Base-by-base conservation (phyloP, 495 filamentous ascomycete species). In the Neurospora sp. region DNA sequence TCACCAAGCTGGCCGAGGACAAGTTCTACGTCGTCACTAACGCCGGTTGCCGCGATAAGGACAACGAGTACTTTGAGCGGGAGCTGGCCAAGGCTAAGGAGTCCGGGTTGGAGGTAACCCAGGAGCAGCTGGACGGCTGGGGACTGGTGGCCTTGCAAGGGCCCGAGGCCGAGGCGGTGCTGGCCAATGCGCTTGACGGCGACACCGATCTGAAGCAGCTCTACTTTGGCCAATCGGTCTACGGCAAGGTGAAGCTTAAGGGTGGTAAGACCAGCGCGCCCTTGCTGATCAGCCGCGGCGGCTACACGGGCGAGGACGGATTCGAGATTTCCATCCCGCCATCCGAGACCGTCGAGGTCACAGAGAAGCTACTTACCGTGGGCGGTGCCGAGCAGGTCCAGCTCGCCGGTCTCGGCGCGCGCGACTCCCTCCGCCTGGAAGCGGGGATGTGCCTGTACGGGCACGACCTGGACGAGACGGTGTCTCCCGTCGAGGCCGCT, bases 371-470 rank as follows among this genome's bases (percentile, higher is more conserved):
- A 42, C 87, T 99, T 17, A 75, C 86, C 19, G 83, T 85, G 72
- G 88, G 87, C 10, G 86, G 86, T 3, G 84, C 85, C 21, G 89
- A 92, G 62, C 85, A 85, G 72, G 82, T 97, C 19, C 91, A 90
- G 73, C 84, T 98, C 9, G 93, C 94, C 31, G 96, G 96, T 15
- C 86, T 99, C 1, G 96, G 94, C 5, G 94, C 96, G 6, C 88
- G 96, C 72, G 96, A 99, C 81, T 96, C 91, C 76, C 88, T 99
- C 74, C 89, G 96, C 21, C 89, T 99, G 10, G 96, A 99, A 82
- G 96, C 96, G 1, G 96, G 96, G 70, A 95, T 99, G 94, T 98
- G 93, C 82, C 88, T 98, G 34, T 98, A 98, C 84, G 96, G 96
- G n/a, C 94, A 97, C 81, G 96, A 99, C 83, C 88, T 99, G 62